Conservation (phyloP, 2,329 filamentous ascomycete species). For the Colletotrichum sp. region DNA sequence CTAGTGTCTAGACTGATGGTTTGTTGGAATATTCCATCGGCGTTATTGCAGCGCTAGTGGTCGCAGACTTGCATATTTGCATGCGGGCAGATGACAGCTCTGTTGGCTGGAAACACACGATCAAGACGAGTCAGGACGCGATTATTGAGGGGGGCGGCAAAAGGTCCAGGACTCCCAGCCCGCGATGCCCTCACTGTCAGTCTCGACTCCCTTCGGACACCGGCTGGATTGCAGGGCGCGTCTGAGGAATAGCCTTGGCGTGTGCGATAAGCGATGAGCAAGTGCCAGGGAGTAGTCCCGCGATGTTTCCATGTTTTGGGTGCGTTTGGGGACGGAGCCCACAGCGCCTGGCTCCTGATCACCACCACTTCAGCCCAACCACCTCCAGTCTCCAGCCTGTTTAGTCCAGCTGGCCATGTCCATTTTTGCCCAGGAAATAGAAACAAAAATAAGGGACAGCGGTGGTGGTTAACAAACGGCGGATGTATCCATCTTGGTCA, state of each 20-base stretch:
- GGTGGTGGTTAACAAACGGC: background rate
- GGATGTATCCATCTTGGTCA: background rate
- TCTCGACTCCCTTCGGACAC: background rate
- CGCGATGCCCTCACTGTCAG: background rate
- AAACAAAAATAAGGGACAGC: background rate
- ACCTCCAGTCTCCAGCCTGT: background rate
- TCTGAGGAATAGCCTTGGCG: slow-evolving; percentile 14
- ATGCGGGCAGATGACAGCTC: background rate
- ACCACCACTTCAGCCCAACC: background rate
- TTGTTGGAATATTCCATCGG: background rate
- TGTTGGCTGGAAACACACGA: background rate
- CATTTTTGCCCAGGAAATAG: background rate
- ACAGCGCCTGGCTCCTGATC: background rate
- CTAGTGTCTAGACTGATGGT: background rate
- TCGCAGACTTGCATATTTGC: background rate
- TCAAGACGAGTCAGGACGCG: slow-evolving; percentile 1
- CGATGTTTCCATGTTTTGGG: slow-evolving; percentile 20
- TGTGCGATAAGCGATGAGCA: slow-evolving; percentile 12
- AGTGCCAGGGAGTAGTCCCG: background rate
- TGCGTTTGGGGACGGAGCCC: slow-evolving; percentile 1
- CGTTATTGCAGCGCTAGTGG: background rate
- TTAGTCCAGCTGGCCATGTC: background rate
- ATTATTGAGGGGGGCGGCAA: background rate
- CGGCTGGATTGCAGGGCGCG: slow-evolving; percentile 2
- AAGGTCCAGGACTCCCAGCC: background rate